Evolutionary conservation across 805 yeast species (phyloP), one percentile per base, ranked within the genome.

Genomic region (Suhomyces tanzawaensis): DNA sequence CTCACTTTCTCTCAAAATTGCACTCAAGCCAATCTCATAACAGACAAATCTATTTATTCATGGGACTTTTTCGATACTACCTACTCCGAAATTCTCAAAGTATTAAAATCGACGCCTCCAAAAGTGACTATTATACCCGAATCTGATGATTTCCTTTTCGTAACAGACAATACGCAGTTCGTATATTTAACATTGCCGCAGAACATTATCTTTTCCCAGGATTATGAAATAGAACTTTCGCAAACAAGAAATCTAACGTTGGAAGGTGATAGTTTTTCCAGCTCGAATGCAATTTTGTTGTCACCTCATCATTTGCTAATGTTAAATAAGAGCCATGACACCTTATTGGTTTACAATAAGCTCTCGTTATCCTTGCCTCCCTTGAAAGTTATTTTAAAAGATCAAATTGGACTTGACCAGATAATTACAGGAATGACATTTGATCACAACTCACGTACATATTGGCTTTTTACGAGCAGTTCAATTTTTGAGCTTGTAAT

Each of bases 401-500:
- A 32, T 4, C 7, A 29, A 4, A 19, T 29, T 5, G n/a, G 26
- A 4, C 32, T 24, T 11, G 34, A 34, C 3, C 48, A 43, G 15
- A 34, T 36, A 13, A 39, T 62, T 1, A 12, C 53, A 14, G 71
- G 69, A 3, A 44, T 66, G 2, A 48, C 59, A 1, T 57, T 61
- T 4, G 74, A 68, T 39, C 39, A 50, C 23, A 30, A 30, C 2
- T 44, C 51, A 2, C 27, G 68, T 1, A 85, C 98, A 0, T 85
- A 68, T 49, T 93, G 99, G 99, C 59, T 85, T 3, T 86, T 68
- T 49, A 77, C 93, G 0, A 58, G 64, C 9, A 53, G 62, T 4
- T 70, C 69, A 34, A 77, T 93, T 7, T 85, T 74, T 53, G 99
- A 93, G 55, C 60, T 93, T 5, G 71, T 82, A 7, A 66, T 86